Evolutionary conservation across 768 basidiomycete species (phyloP).

Genomic region (Mycena rosella): DNA sequence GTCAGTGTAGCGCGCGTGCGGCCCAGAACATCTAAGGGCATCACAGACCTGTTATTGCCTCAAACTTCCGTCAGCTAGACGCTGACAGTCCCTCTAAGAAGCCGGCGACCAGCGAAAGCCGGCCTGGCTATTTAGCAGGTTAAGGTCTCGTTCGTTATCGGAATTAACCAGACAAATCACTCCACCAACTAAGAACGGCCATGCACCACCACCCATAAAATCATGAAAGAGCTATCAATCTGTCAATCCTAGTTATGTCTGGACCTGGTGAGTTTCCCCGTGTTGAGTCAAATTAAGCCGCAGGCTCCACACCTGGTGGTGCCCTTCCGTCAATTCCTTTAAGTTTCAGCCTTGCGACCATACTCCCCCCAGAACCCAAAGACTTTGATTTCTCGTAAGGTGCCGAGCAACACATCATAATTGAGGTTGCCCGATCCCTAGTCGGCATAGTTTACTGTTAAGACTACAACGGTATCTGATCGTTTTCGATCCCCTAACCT

Average conservation of each 20-base stretch:
- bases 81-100: constrained; percentile 91
- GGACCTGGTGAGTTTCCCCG: constrained; percentile 86
- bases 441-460: constrained; percentile 27
- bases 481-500: constrained; percentile 89
- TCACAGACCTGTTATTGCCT: constrained; percentile 94
- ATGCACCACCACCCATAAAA: constrained; percentile 91
- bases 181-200: constrained; percentile 92
- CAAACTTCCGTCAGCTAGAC: constrained; percentile 87
- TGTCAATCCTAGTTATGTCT: constrained; percentile 83
- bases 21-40: constrained; percentile 74
- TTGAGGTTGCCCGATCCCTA: constrained; percentile 47
- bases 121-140: constrained; percentile 91
- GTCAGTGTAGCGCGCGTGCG: constrained; percentile 91
- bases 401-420: constrained; percentile 83
- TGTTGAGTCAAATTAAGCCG: constrained; percentile 90
- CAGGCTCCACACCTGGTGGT: constrained; percentile 75
- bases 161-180: constrained; percentile 98
- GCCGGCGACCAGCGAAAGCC: constrained; percentile 79
- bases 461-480: constrained; percentile 68
- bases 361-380: constrained; percentile 89
- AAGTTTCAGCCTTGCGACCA: constrained; percentile 75
- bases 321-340: constrained; percentile 76
- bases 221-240: constrained; percentile 89
- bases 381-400: constrained; percentile 91
- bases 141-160: constrained; percentile 95